A percentile compares a stretch with the other conserved stretches of the same genome.
These are phyloP conservation scores for Carex myosuroides DNA, from an alignment of 176 grass and related monocot species.

Conservation along the genomic window DNA sequence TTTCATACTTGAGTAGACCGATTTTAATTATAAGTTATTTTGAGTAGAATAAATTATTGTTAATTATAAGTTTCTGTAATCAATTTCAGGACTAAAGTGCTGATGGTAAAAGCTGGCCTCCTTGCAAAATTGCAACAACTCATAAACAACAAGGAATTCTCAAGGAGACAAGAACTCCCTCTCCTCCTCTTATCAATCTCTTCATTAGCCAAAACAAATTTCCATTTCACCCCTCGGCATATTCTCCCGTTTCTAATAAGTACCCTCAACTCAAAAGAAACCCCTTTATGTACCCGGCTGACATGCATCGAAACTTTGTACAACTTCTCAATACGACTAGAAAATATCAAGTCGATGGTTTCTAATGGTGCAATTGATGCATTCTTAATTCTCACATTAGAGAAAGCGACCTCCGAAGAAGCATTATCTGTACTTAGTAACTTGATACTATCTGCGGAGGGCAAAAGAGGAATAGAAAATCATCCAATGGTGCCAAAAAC, in stretches of 20 bases:
- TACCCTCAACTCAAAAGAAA: conserved; percentile 20
- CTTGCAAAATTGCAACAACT: conserved; percentile 48
- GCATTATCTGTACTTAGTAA: conserved; percentile 51
- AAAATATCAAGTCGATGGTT: conserved; percentile 48
- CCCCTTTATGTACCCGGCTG: conserved; percentile 22
- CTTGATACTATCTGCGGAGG: conserved; percentile 35
- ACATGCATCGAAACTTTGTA: conserved; percentile 50
- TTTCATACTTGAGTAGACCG: neutral
- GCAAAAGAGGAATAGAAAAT: conserved; percentile 36
- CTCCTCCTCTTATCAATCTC: conserved; percentile 66
- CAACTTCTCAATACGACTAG: conserved; percentile 66
- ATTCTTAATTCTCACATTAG: conserved; percentile 22
- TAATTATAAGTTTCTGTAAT: neutral
- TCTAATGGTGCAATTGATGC: conserved; percentile 46
- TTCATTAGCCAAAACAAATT: conserved; percentile 64
- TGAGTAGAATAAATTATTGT: neutral
- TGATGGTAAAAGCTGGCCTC: conserved; percentile 55
- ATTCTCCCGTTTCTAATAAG: conserved; percentile 55
- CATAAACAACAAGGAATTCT: conserved; percentile 25
- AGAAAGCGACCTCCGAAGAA: conserved; percentile 23
- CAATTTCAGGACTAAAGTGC: conserved; percentile 77
- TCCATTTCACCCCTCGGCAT: conserved; percentile 35
- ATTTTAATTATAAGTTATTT: neutral
- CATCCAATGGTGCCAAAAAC: conserved; percentile 33
- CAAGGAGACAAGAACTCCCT: conserved; percentile 26